A percentile compares a stretch with the other conserved stretches of the same genome.
These are phyloP conservation scores for Aspergillus baeticus DNA, from an alignment of 495 filamentous ascomycete genomes.

Conservation along the genomic window DNA sequence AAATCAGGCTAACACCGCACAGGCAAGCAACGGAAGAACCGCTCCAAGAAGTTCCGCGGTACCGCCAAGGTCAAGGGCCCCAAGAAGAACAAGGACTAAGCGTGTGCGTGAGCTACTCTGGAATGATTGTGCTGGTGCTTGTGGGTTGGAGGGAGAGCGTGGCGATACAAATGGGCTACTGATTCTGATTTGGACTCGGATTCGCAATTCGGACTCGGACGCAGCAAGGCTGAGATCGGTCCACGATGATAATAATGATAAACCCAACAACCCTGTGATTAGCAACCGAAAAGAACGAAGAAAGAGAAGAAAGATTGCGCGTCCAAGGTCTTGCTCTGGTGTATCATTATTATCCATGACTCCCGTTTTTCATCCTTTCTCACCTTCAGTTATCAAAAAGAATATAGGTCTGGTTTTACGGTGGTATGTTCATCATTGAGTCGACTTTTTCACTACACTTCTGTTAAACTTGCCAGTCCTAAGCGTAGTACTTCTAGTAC, in stretches of 20 bases:
- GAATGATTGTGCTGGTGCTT: slow-evolving; percentile 19
- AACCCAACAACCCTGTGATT: slow-evolving; percentile 14
- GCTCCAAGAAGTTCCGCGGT: slow-evolving; percentile 95
- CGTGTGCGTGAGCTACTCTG: slow-evolving; percentile 18
- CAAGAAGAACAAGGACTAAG: slow-evolving; percentile 63
- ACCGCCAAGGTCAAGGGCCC: slow-evolving; percentile 88
- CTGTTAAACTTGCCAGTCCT: not conserved
- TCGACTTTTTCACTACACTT: slow-evolving; percentile 3
- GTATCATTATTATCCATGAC: slow-evolving; percentile 6
- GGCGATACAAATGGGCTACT: slow-evolving; percentile 10
- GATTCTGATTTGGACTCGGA: slow-evolving; percentile 14
- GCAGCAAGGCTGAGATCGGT: slow-evolving; percentile 13
- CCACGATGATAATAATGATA: slow-evolving; percentile 16
- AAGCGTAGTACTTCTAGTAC: not conserved
- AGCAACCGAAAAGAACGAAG: slow-evolving; percentile 5
- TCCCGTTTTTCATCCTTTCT: not conserved
- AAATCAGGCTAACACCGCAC: slow-evolving; percentile 18
- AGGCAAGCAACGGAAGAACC: slow-evolving; percentile 99
- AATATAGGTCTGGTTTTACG: not conserved
- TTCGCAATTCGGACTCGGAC: slow-evolving; percentile 12
- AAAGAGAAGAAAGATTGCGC: slow-evolving; percentile 9
- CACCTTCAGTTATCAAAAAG: not conserved
- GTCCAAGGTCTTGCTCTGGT: slow-evolving; percentile 3
- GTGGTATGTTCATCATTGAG: not conserved
- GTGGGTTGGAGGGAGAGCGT: slow-evolving; percentile 12